Evolutionary conservation across 257 asterid genomes (phyloP), one percentile per base, ranked within the genome.

Genomic region (Salvia rosmarinus): DNA sequence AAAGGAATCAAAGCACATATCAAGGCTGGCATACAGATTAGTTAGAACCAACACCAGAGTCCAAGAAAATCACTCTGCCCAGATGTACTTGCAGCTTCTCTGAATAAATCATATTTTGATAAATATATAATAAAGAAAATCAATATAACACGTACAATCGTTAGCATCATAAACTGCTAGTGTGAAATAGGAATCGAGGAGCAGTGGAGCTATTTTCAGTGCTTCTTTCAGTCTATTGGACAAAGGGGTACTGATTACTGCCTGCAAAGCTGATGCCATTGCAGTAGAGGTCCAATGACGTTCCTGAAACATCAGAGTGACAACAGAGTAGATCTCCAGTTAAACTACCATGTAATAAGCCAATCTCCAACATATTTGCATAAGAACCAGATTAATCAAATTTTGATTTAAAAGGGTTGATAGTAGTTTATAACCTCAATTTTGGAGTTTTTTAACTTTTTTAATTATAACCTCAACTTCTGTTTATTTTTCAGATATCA

Each of bases 211-310:
- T 35, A 93, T 79, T 70, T 76, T 86, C 58, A 90, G 87, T 46
- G 95, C 95, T 80, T 87, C 94, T 75, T 86, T 89, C 80, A 89
- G 67, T 77, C 96, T 89, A 68, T 80, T 85, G 77, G 98, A 93
- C 73, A 79, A 85, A 67, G 96, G 88, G 32, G 87, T 55, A 74
- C 56, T 89, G 51, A 77, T 75, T 56, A 90, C 84, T 35, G 94
- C 82, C 80, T 89, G 96, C 75, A 93, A 79, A 35, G 88, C 89
- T 78, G 91, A 81, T 52, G 92, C 89, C 95, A 93, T 89, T 37
- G 87, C 92, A 72, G 98, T 96, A 77, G 97, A 78, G 67, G 96
- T 83, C 98, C 98, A 93, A 77, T 93, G 97, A 19, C 96, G 97
- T 76, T 89, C 97, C 96, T 92, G 89, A 73, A 78, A 79, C 67